Percentiles rank a stretch among this genome's conserved stretches.
These are phyloP conservation scores for Plenodomus biglobosus DNA, from an alignment of 2,329 filamentous ascomycete species.

Conservation along the genomic window DNA sequence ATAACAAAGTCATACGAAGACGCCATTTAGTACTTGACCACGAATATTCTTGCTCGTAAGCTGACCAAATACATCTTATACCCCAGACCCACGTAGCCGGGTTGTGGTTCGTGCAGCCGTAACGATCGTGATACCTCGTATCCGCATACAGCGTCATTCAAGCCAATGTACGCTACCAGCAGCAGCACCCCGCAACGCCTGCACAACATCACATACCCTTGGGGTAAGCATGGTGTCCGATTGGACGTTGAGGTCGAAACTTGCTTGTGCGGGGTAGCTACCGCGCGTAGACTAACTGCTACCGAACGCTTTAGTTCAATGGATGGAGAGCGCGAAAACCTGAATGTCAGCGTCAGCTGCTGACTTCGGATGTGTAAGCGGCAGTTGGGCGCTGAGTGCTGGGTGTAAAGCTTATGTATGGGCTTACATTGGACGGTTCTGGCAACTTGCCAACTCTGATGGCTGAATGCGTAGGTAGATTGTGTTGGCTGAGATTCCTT, in stretches of 20 bases:
- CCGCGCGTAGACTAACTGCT: neutral
- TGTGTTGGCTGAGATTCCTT: too few relatives aligned
- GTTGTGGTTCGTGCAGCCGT: too few relatives aligned
- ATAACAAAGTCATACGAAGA: conserved; percentile 45
- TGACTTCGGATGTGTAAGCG: neutral
- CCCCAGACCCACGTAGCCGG: too few relatives aligned
- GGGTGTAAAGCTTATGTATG: neutral
- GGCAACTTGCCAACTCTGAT: too few relatives aligned
- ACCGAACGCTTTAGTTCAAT: neutral
- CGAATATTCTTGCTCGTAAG: too few relatives aligned
- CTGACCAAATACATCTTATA: neutral
- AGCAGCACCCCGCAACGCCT: neutral
- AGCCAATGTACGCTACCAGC: neutral
- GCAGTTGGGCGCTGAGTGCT: neutral
- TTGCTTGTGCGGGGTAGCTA: neutral
- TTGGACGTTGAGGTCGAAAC: neutral
- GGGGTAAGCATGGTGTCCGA: neutral
- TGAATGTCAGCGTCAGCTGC: neutral
- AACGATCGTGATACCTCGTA: neutral
- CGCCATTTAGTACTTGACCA: conserved; percentile 11
- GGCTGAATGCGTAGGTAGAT: neutral
- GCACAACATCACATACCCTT: neutral
- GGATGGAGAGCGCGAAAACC: neutral
- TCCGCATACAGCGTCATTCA: neutral
- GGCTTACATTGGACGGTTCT: neutral